Conservation (phyloP, 768 basidiomycete genomes). For the Heimioporus sp. region DNA sequence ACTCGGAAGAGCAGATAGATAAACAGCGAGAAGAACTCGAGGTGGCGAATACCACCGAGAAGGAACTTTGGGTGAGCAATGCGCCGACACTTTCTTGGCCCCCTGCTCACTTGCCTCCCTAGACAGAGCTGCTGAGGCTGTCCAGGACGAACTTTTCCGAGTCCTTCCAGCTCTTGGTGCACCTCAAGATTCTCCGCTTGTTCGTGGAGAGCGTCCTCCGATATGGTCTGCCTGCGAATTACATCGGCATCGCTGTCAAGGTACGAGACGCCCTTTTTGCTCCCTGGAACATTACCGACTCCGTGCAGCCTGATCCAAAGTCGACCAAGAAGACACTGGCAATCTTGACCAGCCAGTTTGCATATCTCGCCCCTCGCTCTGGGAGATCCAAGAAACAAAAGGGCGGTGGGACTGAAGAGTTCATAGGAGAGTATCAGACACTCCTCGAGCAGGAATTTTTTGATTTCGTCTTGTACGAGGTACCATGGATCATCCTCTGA, state of each 20-base stretch:
- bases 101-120: conserved; percentile 3
- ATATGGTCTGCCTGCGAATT: conserved; percentile 93
- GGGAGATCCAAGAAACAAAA: conserved; percentile 40
- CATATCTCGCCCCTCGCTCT: conserved; percentile 75
- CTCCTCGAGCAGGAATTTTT: conserved; percentile 95
- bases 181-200: conserved; percentile 86
- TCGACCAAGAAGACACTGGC: conserved; percentile 75
- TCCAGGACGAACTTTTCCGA: conserved; percentile 97
- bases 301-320: conserved; percentile 79
- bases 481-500: conserved; percentile 83
- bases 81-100: not conserved
- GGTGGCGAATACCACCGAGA: conserved; percentile 81
- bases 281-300: conserved; percentile 1
- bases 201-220: conserved; percentile 95
- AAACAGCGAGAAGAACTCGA: conserved; percentile 83
- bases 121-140: conserved; percentile 90
- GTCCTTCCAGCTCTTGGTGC: conserved; percentile 90
- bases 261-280: conserved; percentile 38
- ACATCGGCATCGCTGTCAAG: conserved; percentile 78
- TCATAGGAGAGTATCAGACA: conserved; percentile 87
- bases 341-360: conserved; percentile 71
- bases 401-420: conserved; percentile 54
- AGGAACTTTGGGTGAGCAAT: conserved; percentile 89
- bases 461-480: conserved; percentile 92
- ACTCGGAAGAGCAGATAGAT: conserved; percentile 74